A percentile compares a stretch with the other conserved stretches of the same genome.
Evolutionary conservation across 2,329 filamentous ascomycete genomes (phyloP).

Genomic region (Cladophialophora psammophila): DNA sequence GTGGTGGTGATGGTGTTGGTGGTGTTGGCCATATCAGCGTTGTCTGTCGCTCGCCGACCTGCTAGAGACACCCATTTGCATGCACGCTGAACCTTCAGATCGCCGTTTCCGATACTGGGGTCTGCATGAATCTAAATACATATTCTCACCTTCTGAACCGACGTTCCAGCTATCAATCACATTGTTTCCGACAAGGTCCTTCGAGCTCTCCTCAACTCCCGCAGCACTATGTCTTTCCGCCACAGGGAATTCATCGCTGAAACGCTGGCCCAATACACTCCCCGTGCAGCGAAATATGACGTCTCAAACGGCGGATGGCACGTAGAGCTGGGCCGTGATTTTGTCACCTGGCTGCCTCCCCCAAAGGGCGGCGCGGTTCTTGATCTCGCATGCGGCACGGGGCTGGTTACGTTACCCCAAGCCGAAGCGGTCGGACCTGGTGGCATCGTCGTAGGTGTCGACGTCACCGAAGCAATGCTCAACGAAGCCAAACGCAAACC

Average conservation of each 20-base stretch:
- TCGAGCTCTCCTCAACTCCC: not conserved
- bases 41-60: too few species aligned
- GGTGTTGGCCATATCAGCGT: too few species aligned
- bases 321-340: constrained; percentile 49
- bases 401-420: constrained; percentile 51
- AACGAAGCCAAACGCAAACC: constrained; percentile 42
- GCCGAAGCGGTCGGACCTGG: constrained; percentile 48
- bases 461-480: constrained; percentile 53
- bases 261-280: constrained; percentile 42
- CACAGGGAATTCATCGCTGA: constrained; percentile 18
- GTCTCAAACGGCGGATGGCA: constrained; percentile 47
- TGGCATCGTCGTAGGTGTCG: constrained; percentile 51
- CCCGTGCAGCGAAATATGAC: constrained; percentile 49
- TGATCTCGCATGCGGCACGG: constrained; percentile 57
- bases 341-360: constrained; percentile 43
- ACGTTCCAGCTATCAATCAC: too few species aligned
- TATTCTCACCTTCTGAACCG: too few species aligned
- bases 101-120: too few species aligned
- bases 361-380: constrained; percentile 51
- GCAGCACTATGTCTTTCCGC: constrained; percentile 12
- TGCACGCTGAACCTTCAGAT: too few species aligned
- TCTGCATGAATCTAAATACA: too few species aligned
- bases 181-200: not conserved
- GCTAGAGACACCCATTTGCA: too few species aligned
- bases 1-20: too few species aligned